Evolutionary conservation across 2,329 filamentous ascomycete species (phyloP).

Genomic region (Xylaria sp.): DNA sequence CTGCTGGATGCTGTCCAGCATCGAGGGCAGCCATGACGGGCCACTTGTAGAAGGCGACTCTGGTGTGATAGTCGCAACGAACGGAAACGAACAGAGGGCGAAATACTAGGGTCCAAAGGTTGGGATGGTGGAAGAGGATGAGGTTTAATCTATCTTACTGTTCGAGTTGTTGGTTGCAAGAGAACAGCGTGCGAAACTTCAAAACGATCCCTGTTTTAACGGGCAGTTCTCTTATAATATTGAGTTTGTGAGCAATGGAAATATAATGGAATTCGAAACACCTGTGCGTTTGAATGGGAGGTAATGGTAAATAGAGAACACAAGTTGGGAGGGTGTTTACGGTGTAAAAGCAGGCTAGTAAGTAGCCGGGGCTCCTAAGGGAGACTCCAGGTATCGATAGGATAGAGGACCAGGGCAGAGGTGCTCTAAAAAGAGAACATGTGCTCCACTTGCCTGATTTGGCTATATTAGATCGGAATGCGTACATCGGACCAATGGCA

Average conservation of each 20-base stretch:
- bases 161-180: neutral
- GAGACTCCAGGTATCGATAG: conserved; percentile 13
- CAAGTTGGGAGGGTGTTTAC: conserved; percentile 7
- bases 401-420: neutral
- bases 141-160: neutral
- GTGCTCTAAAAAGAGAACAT: conserved; percentile 12
- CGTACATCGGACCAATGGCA: no score
- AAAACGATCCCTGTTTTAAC: neutral
- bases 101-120: neutral
- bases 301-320: neutral
- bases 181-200: neutral
- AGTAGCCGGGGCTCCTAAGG: conserved; percentile 3
- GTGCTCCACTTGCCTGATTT: conserved; percentile 29
- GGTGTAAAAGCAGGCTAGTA: conserved; percentile 8
- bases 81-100: neutral
- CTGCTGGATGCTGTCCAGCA: conserved; percentile 35
- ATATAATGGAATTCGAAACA: neutral
- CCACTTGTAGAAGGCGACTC: neutral
- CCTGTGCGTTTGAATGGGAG: neutral
- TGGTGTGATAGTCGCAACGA: neutral
- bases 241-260: neutral
- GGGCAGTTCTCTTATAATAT: neutral
- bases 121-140: neutral
- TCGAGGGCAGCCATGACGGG: conserved; percentile 40
- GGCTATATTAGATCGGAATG: conserved; percentile 15